phyloP scores from a whole-genome alignment of 768 basidiomycete species.

The Tricholoma sp. region DNA sequence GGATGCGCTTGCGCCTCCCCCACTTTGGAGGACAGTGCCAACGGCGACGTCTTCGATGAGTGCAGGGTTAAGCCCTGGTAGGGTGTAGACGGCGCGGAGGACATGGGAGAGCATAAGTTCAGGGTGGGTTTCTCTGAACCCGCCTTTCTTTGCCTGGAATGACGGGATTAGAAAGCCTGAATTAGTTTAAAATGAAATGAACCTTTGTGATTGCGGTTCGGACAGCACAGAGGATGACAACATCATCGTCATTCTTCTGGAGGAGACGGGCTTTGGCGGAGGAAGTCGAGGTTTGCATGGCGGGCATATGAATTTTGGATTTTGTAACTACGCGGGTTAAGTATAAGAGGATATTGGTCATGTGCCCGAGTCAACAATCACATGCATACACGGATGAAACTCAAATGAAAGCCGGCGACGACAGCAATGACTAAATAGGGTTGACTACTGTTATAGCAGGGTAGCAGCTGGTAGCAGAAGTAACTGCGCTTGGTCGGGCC shows the following conservation, averaged over 20 bases:
- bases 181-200: constrained; percentile 9
- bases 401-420: too few species aligned
- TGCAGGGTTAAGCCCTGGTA: constrained; percentile 66
- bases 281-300: constrained; percentile 13
- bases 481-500: too few species aligned
- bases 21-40: constrained; percentile 86
- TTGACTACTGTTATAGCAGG: too few species aligned
- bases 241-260: constrained; percentile 74
- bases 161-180: constrained; percentile 6
- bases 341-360: neutral
- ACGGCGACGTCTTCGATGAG: constrained; percentile 82
- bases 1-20: constrained; percentile 74
- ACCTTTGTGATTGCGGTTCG: constrained; percentile 94
- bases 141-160: constrained; percentile 74
- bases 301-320: too few species aligned
- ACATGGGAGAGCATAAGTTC: constrained; percentile 78
- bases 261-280: constrained; percentile 56
- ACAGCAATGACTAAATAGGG: too few species aligned
- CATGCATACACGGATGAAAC: neutral
- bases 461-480: too few species aligned
- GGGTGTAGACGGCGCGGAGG: constrained; percentile 67
- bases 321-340: too few species aligned
- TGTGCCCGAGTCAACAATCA: neutral
- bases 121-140: constrained; percentile 86
- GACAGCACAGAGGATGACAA: constrained; percentile 85